These are phyloP conservation scores for Fistulifera pelliculosa DNA, from an alignment of 108 stramenopile species.

Conservation along the genomic window DNA sequence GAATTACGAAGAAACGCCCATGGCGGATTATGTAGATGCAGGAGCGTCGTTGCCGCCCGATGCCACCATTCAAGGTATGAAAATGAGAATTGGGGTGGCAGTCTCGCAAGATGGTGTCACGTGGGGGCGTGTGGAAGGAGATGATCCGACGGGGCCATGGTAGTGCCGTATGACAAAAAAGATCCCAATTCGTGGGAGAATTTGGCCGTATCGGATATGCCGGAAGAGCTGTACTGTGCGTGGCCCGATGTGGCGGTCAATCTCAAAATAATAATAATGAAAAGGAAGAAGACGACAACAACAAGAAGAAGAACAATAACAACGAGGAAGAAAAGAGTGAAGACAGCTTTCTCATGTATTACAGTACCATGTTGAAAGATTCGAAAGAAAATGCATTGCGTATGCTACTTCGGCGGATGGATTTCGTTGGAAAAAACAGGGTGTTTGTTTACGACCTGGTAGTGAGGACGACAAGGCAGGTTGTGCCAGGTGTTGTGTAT, in stretches of 20 bases:
- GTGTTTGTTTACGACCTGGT: slow-evolving; percentile 51
- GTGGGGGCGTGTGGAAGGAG: slow-evolving; percentile 81
- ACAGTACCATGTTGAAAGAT: slow-evolving; percentile 80
- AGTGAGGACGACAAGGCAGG: slow-evolving; percentile 60
- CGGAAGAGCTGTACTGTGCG: slow-evolving; percentile 82
- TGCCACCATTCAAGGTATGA: slow-evolving; percentile 79
- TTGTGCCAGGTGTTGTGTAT: slow-evolving; percentile 66
- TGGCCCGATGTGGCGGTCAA: slow-evolving; percentile 85
- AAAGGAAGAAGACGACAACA: too few species aligned
- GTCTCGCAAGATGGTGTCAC: slow-evolving; percentile 86
- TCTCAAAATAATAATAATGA: slow-evolving; percentile 11
- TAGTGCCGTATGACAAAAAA: slow-evolving; percentile 48
- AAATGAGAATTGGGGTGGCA: slow-evolving; percentile 81
- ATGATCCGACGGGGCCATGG: slow-evolving; percentile 73
- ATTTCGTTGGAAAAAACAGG: slow-evolving; percentile 73
- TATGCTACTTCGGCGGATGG: slow-evolving; percentile 74
- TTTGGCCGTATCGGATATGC: slow-evolving; percentile 14
- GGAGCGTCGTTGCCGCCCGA: slow-evolving; percentile 33
- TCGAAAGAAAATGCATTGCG: slow-evolving; percentile 73
- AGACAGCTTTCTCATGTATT: slow-evolving; percentile 84
- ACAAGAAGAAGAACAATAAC: too few species aligned
- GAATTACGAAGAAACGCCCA: slow-evolving; percentile 61
- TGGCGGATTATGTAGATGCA: slow-evolving; percentile 43
- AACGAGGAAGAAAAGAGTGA: slow-evolving; percentile 15
- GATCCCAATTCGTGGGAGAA: slow-evolving; percentile 37